Percentiles rank a stretch among this genome's conserved stretches.
phyloP scores from a whole-genome alignment of 164 flowering plant species.

The Akebia trifoliata region DNA sequence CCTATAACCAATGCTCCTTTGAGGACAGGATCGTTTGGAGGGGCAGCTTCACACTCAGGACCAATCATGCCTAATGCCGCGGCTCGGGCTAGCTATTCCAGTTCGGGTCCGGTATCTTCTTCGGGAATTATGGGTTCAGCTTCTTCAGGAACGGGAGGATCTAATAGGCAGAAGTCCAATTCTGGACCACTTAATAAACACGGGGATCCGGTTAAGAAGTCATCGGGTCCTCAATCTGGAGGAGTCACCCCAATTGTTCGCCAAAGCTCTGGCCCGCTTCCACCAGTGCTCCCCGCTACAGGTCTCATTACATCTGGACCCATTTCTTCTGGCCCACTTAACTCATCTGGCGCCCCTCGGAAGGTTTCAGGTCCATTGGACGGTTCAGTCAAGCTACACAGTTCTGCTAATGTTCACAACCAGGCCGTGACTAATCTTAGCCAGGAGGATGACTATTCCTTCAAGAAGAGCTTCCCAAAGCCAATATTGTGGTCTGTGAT shows the following conservation, averaged over 20 bases:
- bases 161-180: conserved; percentile 60
- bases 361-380: conserved; percentile 83
- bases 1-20: conserved; percentile 70
- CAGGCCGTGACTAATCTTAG: conserved; percentile 82
- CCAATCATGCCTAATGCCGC: conserved; percentile 61
- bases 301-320: conserved; percentile 97
- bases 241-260: conserved; percentile 59
- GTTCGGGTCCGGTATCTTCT: conserved; percentile 51
- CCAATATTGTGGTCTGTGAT: conserved; percentile 61
- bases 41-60: conserved; percentile 80
- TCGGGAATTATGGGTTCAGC: conserved; percentile 39
- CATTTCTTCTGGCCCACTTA: conserved; percentile 81
- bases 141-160: conserved; percentile 40
- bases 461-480: conserved; percentile 70
- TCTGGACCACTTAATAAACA: conserved; percentile 91
- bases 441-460: conserved; percentile 72
- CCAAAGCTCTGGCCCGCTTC: conserved; percentile 81
- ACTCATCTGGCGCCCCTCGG: conserved; percentile 85
- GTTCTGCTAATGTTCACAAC: conserved; percentile 55
- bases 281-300: conserved; percentile 81
- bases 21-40: conserved; percentile 89
- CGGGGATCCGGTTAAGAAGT: conserved; percentile 77
- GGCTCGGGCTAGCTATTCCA: conserved; percentile 44
- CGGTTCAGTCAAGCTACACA: conserved; percentile 57
- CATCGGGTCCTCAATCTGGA: conserved; percentile 92